Evolutionary conservation across 495 filamentous ascomycete species (phyloP).

Genomic region (Cudoniella acicularis): DNA sequence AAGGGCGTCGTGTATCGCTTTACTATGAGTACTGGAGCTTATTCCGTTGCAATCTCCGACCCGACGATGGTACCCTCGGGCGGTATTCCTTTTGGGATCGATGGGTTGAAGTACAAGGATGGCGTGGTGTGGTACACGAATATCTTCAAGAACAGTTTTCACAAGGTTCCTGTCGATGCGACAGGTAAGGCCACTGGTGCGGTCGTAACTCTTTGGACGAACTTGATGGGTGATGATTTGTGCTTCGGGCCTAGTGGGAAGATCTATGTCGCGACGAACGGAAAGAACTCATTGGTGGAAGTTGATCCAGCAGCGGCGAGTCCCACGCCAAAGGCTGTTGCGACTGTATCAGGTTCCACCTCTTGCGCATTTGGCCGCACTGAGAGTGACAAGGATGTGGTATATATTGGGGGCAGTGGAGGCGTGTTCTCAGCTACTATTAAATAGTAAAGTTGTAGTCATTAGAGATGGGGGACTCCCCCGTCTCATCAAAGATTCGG

Average conservation of each 20-base stretch:
- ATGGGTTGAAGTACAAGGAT: constrained; percentile 33
- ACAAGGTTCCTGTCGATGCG: constrained; percentile 35
- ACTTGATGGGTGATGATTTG: constrained; percentile 39
- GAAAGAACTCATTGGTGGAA: constrained; percentile 36
- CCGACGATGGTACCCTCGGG: constrained; percentile 36
- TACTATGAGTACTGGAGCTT: constrained; percentile 34
- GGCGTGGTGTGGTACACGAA: constrained; percentile 40
- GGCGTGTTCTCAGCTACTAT: not conserved
- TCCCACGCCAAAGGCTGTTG: constrained; percentile 29
- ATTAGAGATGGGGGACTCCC: too few relatives aligned
- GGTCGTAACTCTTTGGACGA: constrained; percentile 36
- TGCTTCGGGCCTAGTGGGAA: constrained; percentile 37
- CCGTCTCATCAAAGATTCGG: too few relatives aligned
- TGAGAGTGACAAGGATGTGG: constrained; percentile 35
- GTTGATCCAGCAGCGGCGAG: constrained; percentile 29
- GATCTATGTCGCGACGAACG: constrained; percentile 38
- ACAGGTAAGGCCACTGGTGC: constrained; percentile 34
- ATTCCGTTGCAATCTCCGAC: constrained; percentile 32
- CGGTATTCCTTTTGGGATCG: constrained; percentile 34
- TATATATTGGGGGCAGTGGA: constrained; percentile 31
- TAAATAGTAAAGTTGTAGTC: too few relatives aligned
- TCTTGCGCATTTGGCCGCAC: constrained; percentile 35
- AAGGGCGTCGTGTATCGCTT: constrained; percentile 39
- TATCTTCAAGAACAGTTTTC: constrained; percentile 40
- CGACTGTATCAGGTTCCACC: constrained; percentile 31